Percentiles rank a stretch among this genome's conserved stretches.
Conservation (phyloP, 1,284 basidiomycete species). For the Boletus semigastroideus region DNA sequence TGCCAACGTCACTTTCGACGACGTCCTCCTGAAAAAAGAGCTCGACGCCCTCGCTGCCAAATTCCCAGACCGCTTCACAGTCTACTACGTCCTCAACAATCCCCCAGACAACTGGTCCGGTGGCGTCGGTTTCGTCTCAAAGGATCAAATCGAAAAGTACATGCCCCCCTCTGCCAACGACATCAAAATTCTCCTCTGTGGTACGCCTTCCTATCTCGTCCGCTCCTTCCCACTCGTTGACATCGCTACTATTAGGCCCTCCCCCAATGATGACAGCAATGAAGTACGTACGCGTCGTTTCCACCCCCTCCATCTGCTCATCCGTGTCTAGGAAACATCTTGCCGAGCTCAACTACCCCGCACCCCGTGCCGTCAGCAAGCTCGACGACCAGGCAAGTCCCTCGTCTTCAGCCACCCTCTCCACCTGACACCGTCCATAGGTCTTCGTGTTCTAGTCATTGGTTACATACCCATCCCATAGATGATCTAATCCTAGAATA, state of each 20-base stretch:
- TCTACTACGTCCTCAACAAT: conserved; percentile 94
- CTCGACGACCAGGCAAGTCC: conserved; percentile 79
- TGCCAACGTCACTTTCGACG: conserved; percentile 89
- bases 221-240: conserved; percentile 1
- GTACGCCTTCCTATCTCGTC: conserved; percentile 40
- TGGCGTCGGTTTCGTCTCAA: conserved; percentile 89
- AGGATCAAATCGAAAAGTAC: conserved; percentile 86
- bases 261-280: conserved; percentile 97
- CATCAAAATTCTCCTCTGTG: conserved; percentile 87
- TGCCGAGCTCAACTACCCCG: conserved; percentile 82
- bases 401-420: not conserved
- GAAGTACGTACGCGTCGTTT: conserved; percentile 64
- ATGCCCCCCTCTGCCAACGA: conserved; percentile 63
- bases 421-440: conserved; percentile 31
- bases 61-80: conserved; percentile 72
- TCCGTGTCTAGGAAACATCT: conserved; percentile 73
- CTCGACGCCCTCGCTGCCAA: conserved; percentile 75
- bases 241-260: conserved; percentile 59
- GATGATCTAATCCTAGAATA: conserved; percentile 7
- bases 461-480: conserved; percentile 12
- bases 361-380: conserved; percentile 90
- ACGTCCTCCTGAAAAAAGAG: conserved; percentile 87
- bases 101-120: conserved; percentile 85
- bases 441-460: conserved; percentile 62
- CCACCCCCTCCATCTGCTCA: not conserved